Evolutionary conservation across 805 yeast species (phyloP), one percentile per base, ranked within the genome.

Genomic region (Metschnikowia lunata): DNA sequence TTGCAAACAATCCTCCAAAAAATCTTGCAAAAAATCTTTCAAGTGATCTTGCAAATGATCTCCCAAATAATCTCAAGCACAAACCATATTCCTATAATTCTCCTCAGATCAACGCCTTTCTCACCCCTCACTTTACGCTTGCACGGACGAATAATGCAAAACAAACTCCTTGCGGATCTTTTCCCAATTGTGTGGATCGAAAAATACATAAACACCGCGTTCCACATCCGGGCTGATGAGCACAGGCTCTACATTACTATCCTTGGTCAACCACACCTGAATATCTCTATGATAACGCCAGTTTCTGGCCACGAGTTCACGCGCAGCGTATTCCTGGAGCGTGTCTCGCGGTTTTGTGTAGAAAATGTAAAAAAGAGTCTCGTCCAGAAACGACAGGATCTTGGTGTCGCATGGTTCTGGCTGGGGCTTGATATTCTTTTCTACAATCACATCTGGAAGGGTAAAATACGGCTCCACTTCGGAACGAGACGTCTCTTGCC

Each of bases 271-370:
- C 99, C 99, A 93, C 40, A 93, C 89, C 68, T 90, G 95, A 45
- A 93, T 76, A 49, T 88, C 96, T 67, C 89, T 91, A 67, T 93
- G 99, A 60, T 87, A 93, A 54, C 98, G 78, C 99, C 99, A 93
- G 66, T 91, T 93, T 56, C 99, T 76, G 50, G 82, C 82, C 56
- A 88, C 88, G 54, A 93, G 76, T 63, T 91, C 98, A 47, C 91
- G 74, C 6, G 97, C 95, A 5, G 95, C 95, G 45, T 89, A 78
- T 62, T 93, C 99, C 64, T 93, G 99, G 61, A 91, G 72, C 4
- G 88, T 81, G 61, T 93, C 97, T 43, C 88, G 82, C 6, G 99
- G 96, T 71, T 83, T 88, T 52, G 95, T 86, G 65, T 93, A 93
- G 62, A 93, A 93, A 13, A 93, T 84, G 64, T 86, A 93, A 61